phyloP scores from a whole-genome alignment of 2,329 filamentous ascomycete genomes.

The Escovopsis sp. region DNA sequence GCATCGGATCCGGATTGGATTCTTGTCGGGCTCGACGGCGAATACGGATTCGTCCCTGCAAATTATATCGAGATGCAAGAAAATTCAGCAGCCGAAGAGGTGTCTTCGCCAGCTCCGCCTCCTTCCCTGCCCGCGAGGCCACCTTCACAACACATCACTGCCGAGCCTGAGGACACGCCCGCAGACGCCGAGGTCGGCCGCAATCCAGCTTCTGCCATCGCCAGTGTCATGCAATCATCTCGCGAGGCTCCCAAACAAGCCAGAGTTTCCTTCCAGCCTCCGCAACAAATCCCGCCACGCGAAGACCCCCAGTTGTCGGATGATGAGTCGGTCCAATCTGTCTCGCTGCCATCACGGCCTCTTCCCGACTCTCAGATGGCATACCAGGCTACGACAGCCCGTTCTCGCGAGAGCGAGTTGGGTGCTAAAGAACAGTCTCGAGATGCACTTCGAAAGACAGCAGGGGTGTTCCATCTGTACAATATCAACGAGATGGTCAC shows the following conservation, averaged over 20 bases:
- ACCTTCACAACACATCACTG: constrained; percentile 18
- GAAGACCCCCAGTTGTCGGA: constrained; percentile 16
- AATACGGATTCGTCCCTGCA: constrained; percentile 87
- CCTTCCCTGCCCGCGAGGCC: constrained; percentile 32
- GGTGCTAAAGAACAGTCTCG: constrained; percentile 13
- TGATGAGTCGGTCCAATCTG: constrained; percentile 19
- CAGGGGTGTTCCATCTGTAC: constrained; percentile 82
- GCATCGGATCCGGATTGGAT: constrained; percentile 93
- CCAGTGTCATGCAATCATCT: constrained; percentile 37
- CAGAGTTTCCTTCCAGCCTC: constrained; percentile 14
- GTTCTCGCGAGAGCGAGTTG: constrained; percentile 20
- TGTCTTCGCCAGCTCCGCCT: constrained; percentile 20
- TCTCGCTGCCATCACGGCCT: constrained; percentile 25
- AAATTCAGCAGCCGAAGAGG: constrained; percentile 26
- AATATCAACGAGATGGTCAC: constrained; percentile 97
- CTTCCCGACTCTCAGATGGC: constrained; percentile 6
- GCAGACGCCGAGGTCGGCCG: constrained; percentile 33
- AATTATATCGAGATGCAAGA: constrained; percentile 79
- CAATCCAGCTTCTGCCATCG: constrained; percentile 39
- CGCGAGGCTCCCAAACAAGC: constrained; percentile 22
- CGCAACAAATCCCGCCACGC: constrained; percentile 11
- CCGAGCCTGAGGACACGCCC: constrained; percentile 8
- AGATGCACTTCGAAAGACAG: constrained; percentile 37
- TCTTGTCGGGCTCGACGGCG: constrained; percentile 66
- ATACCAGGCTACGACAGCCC: constrained; percentile 1